phyloP scores from a whole-genome alignment of 352 stramenopile genomes.

The Hyaloperonospora brassicae region DNA sequence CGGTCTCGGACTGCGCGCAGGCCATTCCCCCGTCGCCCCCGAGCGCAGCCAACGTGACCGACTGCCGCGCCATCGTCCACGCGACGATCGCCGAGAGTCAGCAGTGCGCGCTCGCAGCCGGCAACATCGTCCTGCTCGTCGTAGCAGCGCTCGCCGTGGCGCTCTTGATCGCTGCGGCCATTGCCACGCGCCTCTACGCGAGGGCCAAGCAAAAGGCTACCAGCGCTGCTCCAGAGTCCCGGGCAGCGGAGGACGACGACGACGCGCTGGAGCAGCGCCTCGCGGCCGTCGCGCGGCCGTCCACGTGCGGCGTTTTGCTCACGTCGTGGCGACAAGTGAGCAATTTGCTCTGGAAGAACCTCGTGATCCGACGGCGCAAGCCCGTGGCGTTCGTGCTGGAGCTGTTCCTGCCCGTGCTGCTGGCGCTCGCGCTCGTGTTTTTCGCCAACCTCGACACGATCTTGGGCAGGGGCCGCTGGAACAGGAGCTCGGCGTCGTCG shows the following conservation, averaged over 20 bases:
- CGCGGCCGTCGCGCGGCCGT: constrained; percentile 9
- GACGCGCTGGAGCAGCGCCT: constrained; percentile 24
- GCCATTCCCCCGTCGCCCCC: constrained; percentile 5
- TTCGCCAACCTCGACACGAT: constrained; percentile 54
- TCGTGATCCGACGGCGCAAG: constrained; percentile 38
- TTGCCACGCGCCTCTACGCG: constrained; percentile 20
- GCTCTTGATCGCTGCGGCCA: constrained; percentile 16
- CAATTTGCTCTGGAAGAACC: constrained; percentile 71
- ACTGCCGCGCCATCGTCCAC: constrained; percentile 38
- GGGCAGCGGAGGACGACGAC: no score
- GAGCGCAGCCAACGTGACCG: constrained; percentile 7
- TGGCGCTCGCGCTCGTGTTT: constrained; percentile 45
- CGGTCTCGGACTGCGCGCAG: constrained; percentile 23
- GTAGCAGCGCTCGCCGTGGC: constrained; percentile 15
- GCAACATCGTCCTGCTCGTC: constrained; percentile 30
- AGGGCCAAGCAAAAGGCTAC: constrained; percentile 5
- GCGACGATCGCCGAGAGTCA: constrained; percentile 28
- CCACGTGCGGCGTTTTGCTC: constrained; percentile 25
- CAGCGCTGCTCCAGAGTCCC: not conserved
- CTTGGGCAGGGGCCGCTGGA: constrained; percentile 19
- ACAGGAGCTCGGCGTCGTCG: constrained; percentile 16
- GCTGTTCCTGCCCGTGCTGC: constrained; percentile 41
- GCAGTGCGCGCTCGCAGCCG: constrained; percentile 29
- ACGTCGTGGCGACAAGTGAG: constrained; percentile 40
- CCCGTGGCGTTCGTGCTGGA: constrained; percentile 55